Base-by-base conservation (phyloP, 768 basidiomycete species). In the Agrocybe pediades region DNA sequence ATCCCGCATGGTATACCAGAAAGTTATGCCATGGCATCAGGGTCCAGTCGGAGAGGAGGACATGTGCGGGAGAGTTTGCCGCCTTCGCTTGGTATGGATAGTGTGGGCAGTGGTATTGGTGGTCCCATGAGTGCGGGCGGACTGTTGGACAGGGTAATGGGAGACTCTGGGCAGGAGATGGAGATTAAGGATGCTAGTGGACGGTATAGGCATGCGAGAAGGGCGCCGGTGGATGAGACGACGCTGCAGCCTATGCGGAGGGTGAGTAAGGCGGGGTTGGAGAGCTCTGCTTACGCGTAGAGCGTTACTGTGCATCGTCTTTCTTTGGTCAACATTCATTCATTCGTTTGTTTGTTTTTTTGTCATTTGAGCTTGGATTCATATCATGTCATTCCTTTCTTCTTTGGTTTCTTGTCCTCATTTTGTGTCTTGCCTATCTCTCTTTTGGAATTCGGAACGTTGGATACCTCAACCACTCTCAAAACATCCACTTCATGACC, bases 221-320 rank as follows among this genome's bases (percentile, higher is more conserved):
- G 87, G 41, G 92, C 92, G 24, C 94, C 95, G 2, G 93, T 95
- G 23, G 82, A 95, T 64, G 88, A 92, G 70, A 87, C 75, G 40
- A 96, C 95, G 29, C 70, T 96, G 58, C 94, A 96, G 68, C 95
- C 95, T 23, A 79, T 90, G 79, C 75, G 95, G 56, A 77, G 95
- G 58, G 94, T 94, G 55, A 94, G 91, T 68, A 97, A 97, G 72
- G 94, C 95, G 5, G 95, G 95, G 26, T 71, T 97, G 58, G 95
- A 97, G 75, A 92, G 85, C 64, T 79, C 77, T 24, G 63, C 64
- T 23, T 74, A 72, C 60, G 50, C 55, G 9, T 56, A 46, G 24
- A 30, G 33, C 9, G n/a, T 33, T 46, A 26, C 20, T n/a, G 43
- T 24, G 9, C 17, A n/a, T n/a, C n/a, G n/a, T n/a, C n/a, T n/a